Base-by-base conservation (phyloP, 2,329 filamentous ascomycete species). In the Monilinia fructicola region DNA sequence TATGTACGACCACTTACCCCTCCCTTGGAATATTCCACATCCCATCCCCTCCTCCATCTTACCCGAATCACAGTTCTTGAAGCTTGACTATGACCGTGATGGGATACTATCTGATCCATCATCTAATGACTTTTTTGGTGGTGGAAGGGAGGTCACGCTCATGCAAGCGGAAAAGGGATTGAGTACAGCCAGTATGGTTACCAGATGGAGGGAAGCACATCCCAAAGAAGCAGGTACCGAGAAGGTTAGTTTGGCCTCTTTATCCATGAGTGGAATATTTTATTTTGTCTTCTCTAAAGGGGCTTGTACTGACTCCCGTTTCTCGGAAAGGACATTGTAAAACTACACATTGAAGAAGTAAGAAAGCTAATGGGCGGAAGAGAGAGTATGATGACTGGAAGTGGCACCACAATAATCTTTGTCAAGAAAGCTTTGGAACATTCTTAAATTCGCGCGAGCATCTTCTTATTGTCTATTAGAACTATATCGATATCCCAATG, bases 21-120 rank as follows among this genome's bases (percentile, higher is more conserved):
- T 84, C 9, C 82, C 82, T 0, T 85, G 83, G 82, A 73, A 73
- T 10, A 48, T 78, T 12, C 69, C 70, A 2, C 67, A 70, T 1
- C 65, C 74, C 1, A 71, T 76, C 0, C 40, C 69, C 3, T 71
- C 67, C 3, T 31, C 56, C 42, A 35, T 46, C 16, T 78, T 83
- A 71, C 71, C 76, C 0, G 54, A 76, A 67, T 66, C 63, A 0
- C 68, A 71, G 1, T 81, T 78, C 60, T 62, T 76, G 31, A 75
- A 78, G 14, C 73, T 72, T 52, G 76, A 78, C 5, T 81, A 77
- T 76, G 74, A 79, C 42, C 67, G 72, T 5, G 74, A 77, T 42
- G 77, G 76, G 0, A 60, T 75, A 3, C 67, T 73, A 11, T 71
- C 67, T 14, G 68, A 75, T 18, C 71, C 71, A 0, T 55, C 72